A percentile compares a stretch with the other conserved stretches of the same genome.
Conservation (phyloP, 305 asterid genomes). For the Fraxinus xanthoxyloides region DNA sequence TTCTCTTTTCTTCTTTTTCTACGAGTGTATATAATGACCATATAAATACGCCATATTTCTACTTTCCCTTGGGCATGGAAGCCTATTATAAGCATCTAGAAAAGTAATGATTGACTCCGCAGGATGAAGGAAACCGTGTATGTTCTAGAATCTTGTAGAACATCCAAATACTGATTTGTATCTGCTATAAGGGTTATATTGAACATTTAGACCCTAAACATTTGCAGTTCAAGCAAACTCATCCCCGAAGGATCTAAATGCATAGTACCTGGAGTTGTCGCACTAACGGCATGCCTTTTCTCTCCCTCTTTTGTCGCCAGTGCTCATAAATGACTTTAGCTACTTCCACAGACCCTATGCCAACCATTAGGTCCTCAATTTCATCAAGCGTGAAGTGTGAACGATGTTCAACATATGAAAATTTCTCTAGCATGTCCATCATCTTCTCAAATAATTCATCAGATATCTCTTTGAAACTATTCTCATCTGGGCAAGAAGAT, state of each 20-base stretch:
- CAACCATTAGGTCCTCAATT: slow-evolving; percentile 57
- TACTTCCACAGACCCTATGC: slow-evolving; percentile 51
- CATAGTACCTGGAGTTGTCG: slow-evolving; percentile 86
- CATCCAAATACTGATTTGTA: neutral
- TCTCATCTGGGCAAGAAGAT: slow-evolving; percentile 20
- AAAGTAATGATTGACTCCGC: neutral
- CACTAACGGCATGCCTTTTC: slow-evolving; percentile 69
- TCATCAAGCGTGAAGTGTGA: slow-evolving; percentile 61
- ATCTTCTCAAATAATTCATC: slow-evolving; percentile 76
- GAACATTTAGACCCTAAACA: neutral
- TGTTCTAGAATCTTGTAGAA: neutral
- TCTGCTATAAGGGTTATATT: neutral
- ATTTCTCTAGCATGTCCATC: slow-evolving; percentile 74
- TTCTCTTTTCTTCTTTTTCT: neutral
- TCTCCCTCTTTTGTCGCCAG: slow-evolving; percentile 82
- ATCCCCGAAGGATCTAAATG: neutral
- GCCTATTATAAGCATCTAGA: neutral
- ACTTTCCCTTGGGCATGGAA: neutral
- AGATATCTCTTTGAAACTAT: slow-evolving; percentile 46
- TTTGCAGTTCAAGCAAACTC: neutral
- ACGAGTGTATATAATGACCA: neutral
- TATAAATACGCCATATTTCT: neutral
- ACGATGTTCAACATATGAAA: slow-evolving; percentile 65
- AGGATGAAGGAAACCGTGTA: neutral
- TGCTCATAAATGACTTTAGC: slow-evolving; percentile 58